Evolutionary conservation across 2,329 filamentous ascomycete genomes (phyloP), one percentile per base, ranked within the genome.

Genomic region (Talaromyces sp.): DNA sequence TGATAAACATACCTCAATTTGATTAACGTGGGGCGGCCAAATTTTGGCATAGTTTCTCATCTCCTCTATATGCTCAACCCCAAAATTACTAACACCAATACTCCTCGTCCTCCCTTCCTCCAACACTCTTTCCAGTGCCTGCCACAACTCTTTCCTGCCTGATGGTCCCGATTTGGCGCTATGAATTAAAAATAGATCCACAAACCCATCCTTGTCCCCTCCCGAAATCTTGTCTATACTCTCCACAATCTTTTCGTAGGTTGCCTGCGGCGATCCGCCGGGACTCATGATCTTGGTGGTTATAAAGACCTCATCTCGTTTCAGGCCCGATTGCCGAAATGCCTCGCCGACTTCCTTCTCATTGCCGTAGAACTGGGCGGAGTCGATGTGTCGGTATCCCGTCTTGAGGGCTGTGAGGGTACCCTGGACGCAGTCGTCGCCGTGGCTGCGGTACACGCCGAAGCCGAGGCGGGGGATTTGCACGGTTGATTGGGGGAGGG

Each of bases 11-110:
- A 89, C 88, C 84, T 91, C 88, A 68, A 91, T 86, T 75, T 92
- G 90, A 72, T 91, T 91, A 6, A 90, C 87, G 53, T 86, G 84
- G n/a, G 89, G 90, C 58, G 89, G 89, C 84, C 85, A 91, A 2
- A 85, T 78, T 56, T 83, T 84, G n/a, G 88, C 88, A 74, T 86
- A 89, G 31, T 76, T 74, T 75, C 86, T 88, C 80, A 92, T 82
- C 75, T 90, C 87, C 72, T 92, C 85, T 27, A 92, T 85, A 72
- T 91, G 87, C 51, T 83, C 81, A 58, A 88, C 83, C 2, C 88
- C 87, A 70, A 86, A 92, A 72, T 92, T 92, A 74, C 88, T 90
- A 61, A 92, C 89, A 0, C 90, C 90, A 70, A 92, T 91, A 43
- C 83, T 84, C 76, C 83, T 86, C 49, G 85, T 83, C 69, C 82